A percentile compares a stretch with the other conserved stretches of the same genome.
Conservation (phyloP, 306 rosid species). For the Cucurbita moschata region DNA sequence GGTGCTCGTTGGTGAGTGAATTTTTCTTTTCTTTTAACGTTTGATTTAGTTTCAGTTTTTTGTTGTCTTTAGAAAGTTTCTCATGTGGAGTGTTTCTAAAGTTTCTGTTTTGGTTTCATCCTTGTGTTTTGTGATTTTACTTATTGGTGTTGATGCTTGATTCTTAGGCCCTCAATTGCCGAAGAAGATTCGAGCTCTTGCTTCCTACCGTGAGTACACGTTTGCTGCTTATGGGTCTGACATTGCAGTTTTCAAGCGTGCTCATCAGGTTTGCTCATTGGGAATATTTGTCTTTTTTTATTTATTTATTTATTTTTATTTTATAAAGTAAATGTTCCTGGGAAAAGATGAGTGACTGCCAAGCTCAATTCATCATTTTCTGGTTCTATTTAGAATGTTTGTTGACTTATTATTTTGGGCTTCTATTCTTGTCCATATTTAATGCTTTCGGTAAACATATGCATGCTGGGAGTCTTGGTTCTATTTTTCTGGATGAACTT, state of each 20-base stretch:
- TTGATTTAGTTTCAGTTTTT: neutral
- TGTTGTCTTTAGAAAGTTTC: neutral
- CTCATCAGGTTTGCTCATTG: slow-evolving; percentile 43
- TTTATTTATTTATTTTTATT: no score
- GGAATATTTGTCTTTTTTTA: neutral
- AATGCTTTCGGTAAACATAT: neutral
- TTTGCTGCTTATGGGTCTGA: slow-evolving; percentile 56
- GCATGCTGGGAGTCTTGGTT: neutral
- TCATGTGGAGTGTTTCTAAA: neutral
- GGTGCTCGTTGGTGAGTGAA: slow-evolving; percentile 49
- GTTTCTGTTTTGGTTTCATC: neutral
- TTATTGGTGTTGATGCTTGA: neutral
- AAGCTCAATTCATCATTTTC: neutral
- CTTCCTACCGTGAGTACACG: slow-evolving; percentile 67
- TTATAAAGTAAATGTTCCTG: neutral
- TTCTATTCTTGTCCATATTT: neutral
- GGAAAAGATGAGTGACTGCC: neutral
- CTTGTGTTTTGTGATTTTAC: neutral
- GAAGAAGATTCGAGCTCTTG: slow-evolving; percentile 78
- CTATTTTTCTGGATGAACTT: neutral
- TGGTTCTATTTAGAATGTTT: neutral
- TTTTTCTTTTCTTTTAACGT: neutral
- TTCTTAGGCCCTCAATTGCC: slow-evolving; percentile 67
- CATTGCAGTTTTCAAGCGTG: slow-evolving; percentile 69
- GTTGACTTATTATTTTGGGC: neutral